Evolutionary conservation across 345 rosid genomes (phyloP), one percentile per base, ranked within the genome.

Genomic region (Sisymbrium irio): DNA sequence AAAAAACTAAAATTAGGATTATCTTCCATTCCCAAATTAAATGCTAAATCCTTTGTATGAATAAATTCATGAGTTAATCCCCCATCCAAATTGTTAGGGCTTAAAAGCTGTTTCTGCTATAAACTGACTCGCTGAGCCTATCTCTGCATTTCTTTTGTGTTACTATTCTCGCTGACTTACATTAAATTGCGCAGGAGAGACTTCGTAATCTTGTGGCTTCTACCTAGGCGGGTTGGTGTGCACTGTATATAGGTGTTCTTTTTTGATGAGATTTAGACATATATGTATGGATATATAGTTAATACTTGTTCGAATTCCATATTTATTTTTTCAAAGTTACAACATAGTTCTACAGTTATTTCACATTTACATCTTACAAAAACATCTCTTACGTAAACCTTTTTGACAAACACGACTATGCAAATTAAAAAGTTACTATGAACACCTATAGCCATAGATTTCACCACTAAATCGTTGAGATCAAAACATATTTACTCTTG

Each of bases 41-140:
- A 62, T 28, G 63, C 17, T 2, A 8, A 14, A 63, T 30, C 15
- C 47, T 63, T 40, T 56, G 51, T 49, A 30, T 39, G 69, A 62
- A 51, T 57, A 3, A 39, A 18, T 66, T 27, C 67, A 47, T 65
- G 72, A 65, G 42, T 37, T 37, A 1, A 37, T 65, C 65, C n/a
- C 12, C 49, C 44, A 65, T 67, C 65, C 59, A 37, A n/a, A 19
- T 8, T 46, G 40, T 9, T 67, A 49, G 73, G 73, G 55, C 35
- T 74, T 36, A 39, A 74, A 58, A 67, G 73, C 78, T 74, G 37
- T 49, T 49, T 30, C 40, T 60, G 74, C 78, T 67, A 67, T 60
- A 60, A 60, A 40, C 78, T 75, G 73, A 75, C 54, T 67, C 74
- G 51, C 78, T 51, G 78, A 49, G 69, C 73, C 73, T 67, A 67